Evolutionary conservation across 805 yeast genomes (phyloP).

Genomic region (Saccharomycopsis sp.): DNA sequence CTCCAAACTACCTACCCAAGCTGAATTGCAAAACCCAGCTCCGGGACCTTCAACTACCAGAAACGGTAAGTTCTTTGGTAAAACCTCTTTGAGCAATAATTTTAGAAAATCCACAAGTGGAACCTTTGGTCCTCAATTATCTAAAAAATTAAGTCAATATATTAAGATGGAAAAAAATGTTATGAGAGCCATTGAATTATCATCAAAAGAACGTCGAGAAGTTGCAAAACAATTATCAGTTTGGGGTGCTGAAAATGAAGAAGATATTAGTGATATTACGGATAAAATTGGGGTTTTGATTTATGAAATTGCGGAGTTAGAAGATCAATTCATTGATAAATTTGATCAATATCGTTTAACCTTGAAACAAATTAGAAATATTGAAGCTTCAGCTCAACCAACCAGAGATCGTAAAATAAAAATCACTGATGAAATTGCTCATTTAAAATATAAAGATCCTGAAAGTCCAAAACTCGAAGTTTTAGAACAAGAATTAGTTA

Average conservation of each 20-base stretch:
- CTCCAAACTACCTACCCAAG: constrained; percentile 93
- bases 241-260: constrained; percentile 86
- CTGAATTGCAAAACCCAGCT: constrained; percentile 87
- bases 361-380: constrained; percentile 69
- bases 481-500: constrained; percentile 79
- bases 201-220: constrained; percentile 68
- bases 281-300: constrained; percentile 79
- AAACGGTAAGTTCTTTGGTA: constrained; percentile 81
- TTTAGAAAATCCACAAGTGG: constrained; percentile 69
- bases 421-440: constrained; percentile 77
- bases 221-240: constrained; percentile 73
- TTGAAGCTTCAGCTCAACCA: constrained; percentile 82
- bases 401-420: constrained; percentile 79
- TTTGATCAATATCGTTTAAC: constrained; percentile 82
- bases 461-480: constrained; percentile 69
- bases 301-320: constrained; percentile 77
- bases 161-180: constrained; percentile 78
- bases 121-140: constrained; percentile 68
- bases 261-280: constrained; percentile 77
- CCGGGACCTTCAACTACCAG: constrained; percentile 93
- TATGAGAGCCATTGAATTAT: constrained; percentile 66
- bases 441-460: constrained; percentile 77
- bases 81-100: constrained; percentile 48
- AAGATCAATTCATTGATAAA: constrained; percentile 77
- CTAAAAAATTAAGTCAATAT: constrained; percentile 62